Conservation (phyloP, 768 basidiomycete genomes). For the Cantharellus anzutake region DNA sequence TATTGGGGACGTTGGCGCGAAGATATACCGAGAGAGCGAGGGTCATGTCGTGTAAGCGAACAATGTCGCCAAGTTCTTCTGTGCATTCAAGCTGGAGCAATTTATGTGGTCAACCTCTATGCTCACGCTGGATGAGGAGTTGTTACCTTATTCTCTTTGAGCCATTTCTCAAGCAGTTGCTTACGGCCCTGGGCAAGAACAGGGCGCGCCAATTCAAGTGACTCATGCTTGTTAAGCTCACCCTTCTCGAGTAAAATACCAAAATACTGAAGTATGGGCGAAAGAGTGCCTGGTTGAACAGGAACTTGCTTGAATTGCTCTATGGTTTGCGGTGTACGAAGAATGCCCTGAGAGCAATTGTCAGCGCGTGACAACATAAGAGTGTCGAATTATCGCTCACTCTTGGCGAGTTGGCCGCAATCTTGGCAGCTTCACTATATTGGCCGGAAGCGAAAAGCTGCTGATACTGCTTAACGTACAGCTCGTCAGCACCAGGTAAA, state of each 20-base stretch:
- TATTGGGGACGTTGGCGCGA: slow-evolving; percentile 93
- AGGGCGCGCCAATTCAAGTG: slow-evolving; percentile 85
- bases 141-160: slow-evolving; percentile 93
- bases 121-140: neutral
- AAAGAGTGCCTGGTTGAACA: slow-evolving; percentile 72
- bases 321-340: slow-evolving; percentile 87
- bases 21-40: slow-evolving; percentile 94
- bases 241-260: slow-evolving; percentile 98
- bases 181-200: slow-evolving; percentile 93
- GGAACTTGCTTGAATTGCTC: slow-evolving; percentile 95
- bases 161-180: slow-evolving; percentile 94
- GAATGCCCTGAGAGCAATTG: slow-evolving; percentile 44
- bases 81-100: slow-evolving; percentile 72
- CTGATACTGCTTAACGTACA: slow-evolving; percentile 89
- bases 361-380: neutral
- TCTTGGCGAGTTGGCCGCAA: slow-evolving; percentile 92
- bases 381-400: slow-evolving; percentile 23
- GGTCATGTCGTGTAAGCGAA: slow-evolving; percentile 88
- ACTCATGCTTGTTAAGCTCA: slow-evolving; percentile 91
- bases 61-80: slow-evolving; percentile 95
- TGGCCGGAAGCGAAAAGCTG: slow-evolving; percentile 76
- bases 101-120: neutral
- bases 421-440: slow-evolving; percentile 86
- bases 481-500: slow-evolving; percentile 90
- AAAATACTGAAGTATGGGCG: slow-evolving; percentile 95